Conservation (phyloP, 352 stramenopile species). For the Hyaloperonospora brassicae region DNA sequence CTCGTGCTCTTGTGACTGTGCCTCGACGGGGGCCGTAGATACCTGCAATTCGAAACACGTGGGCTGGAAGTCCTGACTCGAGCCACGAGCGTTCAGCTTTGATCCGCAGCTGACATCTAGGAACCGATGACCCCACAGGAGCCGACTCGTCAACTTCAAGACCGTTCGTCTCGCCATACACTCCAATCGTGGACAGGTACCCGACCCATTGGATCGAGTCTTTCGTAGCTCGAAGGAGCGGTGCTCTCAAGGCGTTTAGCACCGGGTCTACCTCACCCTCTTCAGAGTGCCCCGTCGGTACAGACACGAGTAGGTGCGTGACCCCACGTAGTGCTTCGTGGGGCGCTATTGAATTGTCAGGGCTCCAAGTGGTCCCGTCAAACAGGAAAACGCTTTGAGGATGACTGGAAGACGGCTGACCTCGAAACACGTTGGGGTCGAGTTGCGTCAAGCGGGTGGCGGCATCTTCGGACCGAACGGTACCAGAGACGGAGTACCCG, state of each 20-base stretch:
- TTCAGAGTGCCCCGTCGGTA: conserved; percentile 40
- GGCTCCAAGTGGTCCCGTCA: conserved; percentile 51
- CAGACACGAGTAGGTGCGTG: conserved; percentile 75
- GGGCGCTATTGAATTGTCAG: conserved; percentile 26
- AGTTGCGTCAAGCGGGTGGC: conserved; percentile 31
- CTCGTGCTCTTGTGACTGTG: conserved; percentile 71
- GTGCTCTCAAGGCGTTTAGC: conserved; percentile 36
- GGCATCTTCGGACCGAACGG: conserved; percentile 49
- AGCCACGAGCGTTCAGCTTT: conserved; percentile 73
- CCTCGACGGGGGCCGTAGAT: conserved; percentile 88
- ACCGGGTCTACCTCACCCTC: conserved; percentile 59
- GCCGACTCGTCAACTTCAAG: conserved; percentile 75
- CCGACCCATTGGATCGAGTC: conserved; percentile 73
- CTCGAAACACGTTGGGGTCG: conserved; percentile 37
- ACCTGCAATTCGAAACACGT: conserved; percentile 87
- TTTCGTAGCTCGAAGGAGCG: conserved; percentile 33
- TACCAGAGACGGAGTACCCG: conserved; percentile 68
- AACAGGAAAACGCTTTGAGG: conserved; percentile 74
- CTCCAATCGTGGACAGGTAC: conserved; percentile 90
- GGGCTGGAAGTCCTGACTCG: conserved; percentile 47
- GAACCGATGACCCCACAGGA: conserved; percentile 55
- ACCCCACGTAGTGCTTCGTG: conserved; percentile 42
- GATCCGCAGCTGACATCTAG: conserved; percentile 70
- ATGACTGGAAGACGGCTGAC: conserved; percentile 3
- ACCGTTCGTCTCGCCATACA: conserved; percentile 88